Evolutionary conservation across 441 rosid species (phyloP).

Genomic region (Breynia disticha): DNA sequence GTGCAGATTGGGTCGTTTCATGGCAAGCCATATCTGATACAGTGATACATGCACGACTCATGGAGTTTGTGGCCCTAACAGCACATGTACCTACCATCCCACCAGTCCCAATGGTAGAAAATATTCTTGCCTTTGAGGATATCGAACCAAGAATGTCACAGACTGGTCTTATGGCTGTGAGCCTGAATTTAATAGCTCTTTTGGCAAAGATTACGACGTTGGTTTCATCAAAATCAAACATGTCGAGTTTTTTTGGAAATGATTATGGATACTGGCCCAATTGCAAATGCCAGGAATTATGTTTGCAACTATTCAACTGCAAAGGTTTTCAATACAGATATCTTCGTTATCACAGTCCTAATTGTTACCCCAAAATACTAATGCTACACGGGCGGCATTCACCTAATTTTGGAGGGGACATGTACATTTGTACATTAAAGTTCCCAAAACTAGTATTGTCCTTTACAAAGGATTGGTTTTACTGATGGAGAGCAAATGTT

Average conservation of each 20-base stretch:
- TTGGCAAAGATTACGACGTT: neutral
- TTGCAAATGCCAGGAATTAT: constrained; percentile 12
- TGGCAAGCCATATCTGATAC: constrained; percentile 14
- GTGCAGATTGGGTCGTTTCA: constrained; percentile 11
- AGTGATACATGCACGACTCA: constrained; percentile 11
- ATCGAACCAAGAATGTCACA: neutral
- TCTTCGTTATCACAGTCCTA: neutral
- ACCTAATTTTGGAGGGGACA: constrained; percentile 9
- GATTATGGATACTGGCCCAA: constrained; percentile 4
- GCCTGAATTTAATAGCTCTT: constrained; percentile 5
- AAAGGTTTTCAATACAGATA: constrained; percentile 15
- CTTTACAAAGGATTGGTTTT: neutral
- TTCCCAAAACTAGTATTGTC: constrained; percentile 6
- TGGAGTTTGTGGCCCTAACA: constrained; percentile 21
- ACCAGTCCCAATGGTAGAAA: neutral
- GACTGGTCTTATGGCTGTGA: constrained; percentile 20
- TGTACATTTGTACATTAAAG: constrained; percentile 22
- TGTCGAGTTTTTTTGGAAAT: constrained; percentile 20
- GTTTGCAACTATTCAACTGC: constrained; percentile 17
- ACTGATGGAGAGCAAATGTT: constrained; percentile 5
- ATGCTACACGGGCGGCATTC: constrained; percentile 16
- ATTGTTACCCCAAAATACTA: constrained; percentile 16
- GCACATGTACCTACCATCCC: constrained; percentile 6
- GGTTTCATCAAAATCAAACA: constrained; percentile 13
- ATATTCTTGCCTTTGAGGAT: constrained; percentile 19